phyloP scores from a whole-genome alignment of 768 basidiomycete species.

The Suillus brevipes region DNA sequence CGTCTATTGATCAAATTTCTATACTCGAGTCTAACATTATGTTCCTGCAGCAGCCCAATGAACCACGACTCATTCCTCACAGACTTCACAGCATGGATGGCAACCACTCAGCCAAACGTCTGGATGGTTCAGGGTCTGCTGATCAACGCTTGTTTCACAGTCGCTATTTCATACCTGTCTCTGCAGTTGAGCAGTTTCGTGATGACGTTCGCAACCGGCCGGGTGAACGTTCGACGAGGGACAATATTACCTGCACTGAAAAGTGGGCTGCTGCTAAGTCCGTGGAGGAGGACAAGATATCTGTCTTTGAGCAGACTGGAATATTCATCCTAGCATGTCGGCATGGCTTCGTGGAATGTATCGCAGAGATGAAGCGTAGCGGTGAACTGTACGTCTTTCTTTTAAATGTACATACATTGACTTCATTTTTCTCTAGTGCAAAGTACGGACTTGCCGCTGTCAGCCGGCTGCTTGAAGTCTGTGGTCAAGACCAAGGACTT shows the following conservation, averaged over 20 bases:
- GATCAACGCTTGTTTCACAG: too few relatives aligned
- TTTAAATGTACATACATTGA: too few relatives aligned
- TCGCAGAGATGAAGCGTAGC: too few relatives aligned
- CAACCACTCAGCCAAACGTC: slow-evolving; percentile 11
- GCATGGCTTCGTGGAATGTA: too few relatives aligned
- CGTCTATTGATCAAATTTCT: neutral
- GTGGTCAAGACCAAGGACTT: too few relatives aligned
- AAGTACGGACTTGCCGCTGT: too few relatives aligned
- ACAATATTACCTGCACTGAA: neutral
- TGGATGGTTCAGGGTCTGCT: too few relatives aligned
- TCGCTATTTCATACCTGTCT: neutral
- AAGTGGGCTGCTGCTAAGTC: neutral
- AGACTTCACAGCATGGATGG: slow-evolving; percentile 14
- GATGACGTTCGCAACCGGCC: neutral
- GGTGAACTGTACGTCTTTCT: too few relatives aligned
- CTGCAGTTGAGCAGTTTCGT: neutral
- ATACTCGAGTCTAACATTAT: slow-evolving; percentile 7
- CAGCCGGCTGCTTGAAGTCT: too few relatives aligned
- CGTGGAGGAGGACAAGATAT: neutral
- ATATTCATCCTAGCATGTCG: neutral
- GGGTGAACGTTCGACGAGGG: neutral
- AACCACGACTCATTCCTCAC: too few relatives aligned
- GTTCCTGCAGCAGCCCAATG: too few relatives aligned
- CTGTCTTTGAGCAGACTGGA: neutral
- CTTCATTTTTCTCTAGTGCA: too few relatives aligned